Percentiles rank a stretch among this genome's conserved stretches.
phyloP scores from a whole-genome alignment of 257 asterid genomes.

The Apocynum venetum region DNA sequence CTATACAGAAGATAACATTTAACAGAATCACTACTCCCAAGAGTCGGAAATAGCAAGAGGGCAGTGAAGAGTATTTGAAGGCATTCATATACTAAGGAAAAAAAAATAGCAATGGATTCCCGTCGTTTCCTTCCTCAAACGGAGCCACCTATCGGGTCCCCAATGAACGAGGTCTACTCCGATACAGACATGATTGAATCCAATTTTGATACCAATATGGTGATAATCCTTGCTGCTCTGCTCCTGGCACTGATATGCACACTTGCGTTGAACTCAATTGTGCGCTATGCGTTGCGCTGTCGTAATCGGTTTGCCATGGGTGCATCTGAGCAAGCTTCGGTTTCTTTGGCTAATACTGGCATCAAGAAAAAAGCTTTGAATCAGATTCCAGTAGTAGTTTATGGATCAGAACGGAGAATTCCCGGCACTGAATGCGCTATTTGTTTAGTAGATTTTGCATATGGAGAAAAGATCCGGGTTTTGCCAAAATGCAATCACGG shows the following conservation, averaged over 20 bases:
- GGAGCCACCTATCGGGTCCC: not conserved
- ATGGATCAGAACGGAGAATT: not conserved
- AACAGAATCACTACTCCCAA: no score
- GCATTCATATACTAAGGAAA: no score
- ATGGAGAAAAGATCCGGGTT: not conserved
- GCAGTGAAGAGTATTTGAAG: no score
- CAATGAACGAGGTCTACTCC: not conserved
- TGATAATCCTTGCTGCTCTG: constrained; percentile 48
- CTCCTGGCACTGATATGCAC: constrained; percentile 50
- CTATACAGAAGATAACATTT: no score
- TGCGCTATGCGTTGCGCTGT: constrained; percentile 41
- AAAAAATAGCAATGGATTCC: not conserved
- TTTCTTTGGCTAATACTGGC: not conserved
- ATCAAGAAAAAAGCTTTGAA: not conserved
- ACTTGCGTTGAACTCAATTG: constrained; percentile 41
- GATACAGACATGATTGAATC: not conserved
- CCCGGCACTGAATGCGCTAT: not conserved
- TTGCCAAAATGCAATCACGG: not conserved
- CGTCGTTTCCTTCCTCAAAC: not conserved
- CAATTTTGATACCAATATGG: constrained; percentile 47
- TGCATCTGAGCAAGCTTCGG: not conserved
- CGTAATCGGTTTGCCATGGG: not conserved
- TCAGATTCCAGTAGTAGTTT: not conserved
- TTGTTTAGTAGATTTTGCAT: not conserved
- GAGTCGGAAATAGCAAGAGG: no score